phyloP scores from a whole-genome alignment of 345 rosid species.

The Kandelia obovata region DNA sequence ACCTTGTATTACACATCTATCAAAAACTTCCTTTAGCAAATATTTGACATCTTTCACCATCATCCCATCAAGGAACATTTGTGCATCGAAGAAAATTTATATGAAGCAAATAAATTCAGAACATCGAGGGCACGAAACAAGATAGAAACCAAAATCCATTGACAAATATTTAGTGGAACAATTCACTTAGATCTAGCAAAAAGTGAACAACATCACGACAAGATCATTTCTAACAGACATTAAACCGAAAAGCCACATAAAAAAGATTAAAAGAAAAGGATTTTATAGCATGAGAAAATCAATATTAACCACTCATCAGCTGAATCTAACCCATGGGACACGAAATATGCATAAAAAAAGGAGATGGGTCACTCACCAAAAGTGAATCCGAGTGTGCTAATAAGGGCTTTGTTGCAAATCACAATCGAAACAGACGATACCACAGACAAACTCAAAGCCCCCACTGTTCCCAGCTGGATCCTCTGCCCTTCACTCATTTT shows the following conservation, averaged over 20 bases:
- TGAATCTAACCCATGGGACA: not conserved
- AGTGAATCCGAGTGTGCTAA: slow-evolving; percentile 91
- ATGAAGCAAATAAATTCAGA: too few relatives aligned
- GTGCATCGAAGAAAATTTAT: too few relatives aligned
- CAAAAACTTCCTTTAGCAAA: not conserved
- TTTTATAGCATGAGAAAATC: too few relatives aligned
- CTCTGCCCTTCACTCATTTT: slow-evolving; percentile 82
- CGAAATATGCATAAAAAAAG: not conserved
- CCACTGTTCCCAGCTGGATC: slow-evolving; percentile 92
- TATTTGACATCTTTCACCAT: not conserved
- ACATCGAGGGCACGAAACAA: too few relatives aligned
- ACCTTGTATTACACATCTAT: not conserved
- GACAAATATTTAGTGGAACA: too few relatives aligned
- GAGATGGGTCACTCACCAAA: slow-evolving; percentile 48
- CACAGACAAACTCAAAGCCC: slow-evolving; percentile 94
- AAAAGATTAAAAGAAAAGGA: too few relatives aligned
- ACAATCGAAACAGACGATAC: slow-evolving; percentile 99
- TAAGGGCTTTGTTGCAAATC: slow-evolving; percentile 98
- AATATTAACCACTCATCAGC: not conserved
- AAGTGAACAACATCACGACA: too few relatives aligned
- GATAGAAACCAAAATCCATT: too few relatives aligned
- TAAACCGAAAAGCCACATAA: too few relatives aligned
- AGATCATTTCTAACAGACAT: too few relatives aligned
- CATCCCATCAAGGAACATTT: not conserved
- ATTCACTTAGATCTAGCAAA: too few relatives aligned